These are phyloP conservation scores for Moniliophthora roreri DNA, from an alignment of 1,284 basidiomycete genomes.

Conservation along the genomic window DNA sequence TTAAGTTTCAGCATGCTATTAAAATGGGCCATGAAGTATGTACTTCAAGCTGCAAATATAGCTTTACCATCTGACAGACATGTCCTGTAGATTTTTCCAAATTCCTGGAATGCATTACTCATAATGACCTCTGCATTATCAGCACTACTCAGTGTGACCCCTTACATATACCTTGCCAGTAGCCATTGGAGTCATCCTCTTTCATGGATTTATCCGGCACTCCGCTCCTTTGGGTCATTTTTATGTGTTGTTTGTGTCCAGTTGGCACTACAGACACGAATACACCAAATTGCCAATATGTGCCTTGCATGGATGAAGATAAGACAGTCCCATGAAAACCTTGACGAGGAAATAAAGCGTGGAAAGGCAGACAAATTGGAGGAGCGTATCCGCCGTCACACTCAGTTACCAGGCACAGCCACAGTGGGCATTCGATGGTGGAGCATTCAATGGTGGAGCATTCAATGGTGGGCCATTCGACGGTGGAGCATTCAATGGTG, in stretches of 20 bases:
- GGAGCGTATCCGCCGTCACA: no score
- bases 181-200: neutral
- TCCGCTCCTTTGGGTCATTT: neutral
- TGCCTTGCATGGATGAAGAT: no score
- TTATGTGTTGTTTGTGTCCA: neutral
- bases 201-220: neutral
- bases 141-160: neutral
- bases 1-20: no score
- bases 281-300: neutral
- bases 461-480: no score
- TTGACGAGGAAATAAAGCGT: no score
- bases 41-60: no score
- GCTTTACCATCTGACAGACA: neutral
- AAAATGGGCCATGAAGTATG: no score
- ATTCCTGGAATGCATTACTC: neutral
- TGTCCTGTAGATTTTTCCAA: neutral
- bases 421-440: no score
- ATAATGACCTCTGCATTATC: neutral
- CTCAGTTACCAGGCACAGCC: no score
- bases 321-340: neutral
- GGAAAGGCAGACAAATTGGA: no score
- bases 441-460: no score
- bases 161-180: neutral
- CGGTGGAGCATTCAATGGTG: no score
- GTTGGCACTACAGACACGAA: neutral